Conservation (phyloP, 2,329 filamentous ascomycete genomes). For the Didymella exigua region DNA sequence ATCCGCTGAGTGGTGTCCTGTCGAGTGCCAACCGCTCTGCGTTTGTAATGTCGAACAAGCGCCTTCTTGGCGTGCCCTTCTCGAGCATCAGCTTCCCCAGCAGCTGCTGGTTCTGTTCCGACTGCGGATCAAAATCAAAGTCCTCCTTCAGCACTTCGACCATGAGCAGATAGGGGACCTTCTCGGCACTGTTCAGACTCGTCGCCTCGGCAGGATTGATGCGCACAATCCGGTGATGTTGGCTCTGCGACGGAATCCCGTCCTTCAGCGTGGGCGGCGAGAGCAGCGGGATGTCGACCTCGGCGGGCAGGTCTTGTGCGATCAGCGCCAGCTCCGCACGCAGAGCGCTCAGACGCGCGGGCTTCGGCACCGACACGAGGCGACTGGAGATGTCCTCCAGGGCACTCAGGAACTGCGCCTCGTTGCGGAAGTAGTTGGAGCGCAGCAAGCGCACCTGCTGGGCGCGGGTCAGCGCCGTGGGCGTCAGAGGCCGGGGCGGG, state of each 20-base stretch:
- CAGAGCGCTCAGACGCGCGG: conserved; percentile 78
- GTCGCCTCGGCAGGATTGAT: conserved; percentile 84
- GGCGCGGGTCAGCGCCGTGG: conserved; percentile 65
- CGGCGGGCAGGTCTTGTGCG: conserved; percentile 78
- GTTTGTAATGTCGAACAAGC: conserved; percentile 64
- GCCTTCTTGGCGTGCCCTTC: conserved; percentile 61
- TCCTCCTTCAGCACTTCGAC: conserved; percentile 81
- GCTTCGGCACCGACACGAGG: conserved; percentile 81
- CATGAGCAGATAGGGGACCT: conserved; percentile 85
- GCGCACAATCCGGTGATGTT: conserved; percentile 81
- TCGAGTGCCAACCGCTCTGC: conserved; percentile 58
- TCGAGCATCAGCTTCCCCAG: conserved; percentile 69
- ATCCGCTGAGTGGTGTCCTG: conserved; percentile 51
- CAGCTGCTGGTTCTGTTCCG: conserved; percentile 72
- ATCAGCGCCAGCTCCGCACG: conserved; percentile 81
- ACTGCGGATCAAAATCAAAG: conserved; percentile 80
- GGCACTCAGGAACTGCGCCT: conserved; percentile 80
- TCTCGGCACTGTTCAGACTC: conserved; percentile 83
- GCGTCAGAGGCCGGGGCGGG: conserved; percentile 60
- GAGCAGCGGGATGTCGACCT: conserved; percentile 82
- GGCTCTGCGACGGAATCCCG: conserved; percentile 74
- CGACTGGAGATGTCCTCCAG: conserved; percentile 84
- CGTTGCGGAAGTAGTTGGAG: conserved; percentile 81
- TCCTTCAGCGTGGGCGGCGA: conserved; percentile 76
- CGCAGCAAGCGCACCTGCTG: conserved; percentile 76